Base-by-base conservation (phyloP, 2,329 filamentous ascomycete species). In the Lachnellula arida region DNA sequence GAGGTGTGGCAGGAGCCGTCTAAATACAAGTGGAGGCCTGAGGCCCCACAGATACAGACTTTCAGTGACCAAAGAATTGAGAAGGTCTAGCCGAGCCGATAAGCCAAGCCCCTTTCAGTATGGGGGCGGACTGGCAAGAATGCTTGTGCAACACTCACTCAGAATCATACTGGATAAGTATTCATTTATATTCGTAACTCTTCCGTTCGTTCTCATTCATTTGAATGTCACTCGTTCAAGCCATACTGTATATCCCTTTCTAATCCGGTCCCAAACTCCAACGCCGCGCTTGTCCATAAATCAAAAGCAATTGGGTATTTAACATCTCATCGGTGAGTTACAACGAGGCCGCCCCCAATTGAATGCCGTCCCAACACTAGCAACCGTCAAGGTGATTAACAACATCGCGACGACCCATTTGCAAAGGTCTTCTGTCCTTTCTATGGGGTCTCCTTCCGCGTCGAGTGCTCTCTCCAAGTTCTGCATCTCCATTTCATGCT, bases 391-490 rank as follows among this genome's bases (percentile, higher is more conserved):
- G 2, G 57, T 57, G 22, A 68, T 58, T n/a, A 67, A 54, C 43
- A 68, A 22, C 66, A 68, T 68, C 9, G 61, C 62, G 28, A 68
- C 64, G 32, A 68, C 52, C 63, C 64, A 68, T 49, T 67, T 67
- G 15, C 60, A 65, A 15, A 68, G 46, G 49, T 67, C 66, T 50
- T 66, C 64, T 12, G 57, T 58, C 48, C 61, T 55, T 39, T 67
- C 64, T 5, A 60, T 56, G 12, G 61, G 61, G 22, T 56, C 56
- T 2, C 35, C 55, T 40, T 65, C 64, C 1, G 47, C 49, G 40
- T 63, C 62, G 28, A 63, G 55, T 15, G 60, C 50, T 40, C 59
- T 46, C 43, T 62, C 47, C 55, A 65, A 37, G 28, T 50, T 58
- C 19, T 61, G 56, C 54, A 64, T 53, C 28, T 63, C 64, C 4